Base-by-base conservation (phyloP, 2,329 filamentous ascomycete genomes). In the Ophiognomonia clavigignenti-juglandacearum region DNA sequence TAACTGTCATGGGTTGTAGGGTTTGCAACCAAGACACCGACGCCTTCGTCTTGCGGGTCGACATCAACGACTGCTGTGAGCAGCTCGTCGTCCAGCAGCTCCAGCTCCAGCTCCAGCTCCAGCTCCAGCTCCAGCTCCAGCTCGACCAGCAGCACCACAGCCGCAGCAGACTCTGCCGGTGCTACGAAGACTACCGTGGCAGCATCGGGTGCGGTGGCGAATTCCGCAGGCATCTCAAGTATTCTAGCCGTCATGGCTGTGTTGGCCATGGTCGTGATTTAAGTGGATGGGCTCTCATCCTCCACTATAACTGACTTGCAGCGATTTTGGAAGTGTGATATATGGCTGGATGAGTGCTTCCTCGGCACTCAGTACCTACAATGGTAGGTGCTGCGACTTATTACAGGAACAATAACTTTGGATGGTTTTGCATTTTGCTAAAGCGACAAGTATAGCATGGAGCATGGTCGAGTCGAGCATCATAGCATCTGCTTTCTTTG, bases 1-100 rank as follows among this genome's bases (percentile, higher is more conserved):
- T n/a, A n/a, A n/a, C n/a, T n/a, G n/a, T n/a, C n/a, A n/a, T 32
- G 18, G 29, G 36, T 50, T 22, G 35, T 36, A 66, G 64, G 69
- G 13, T 69, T 72, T 47, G 67, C 68, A 31, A 54, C 59, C 37
- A 67, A 65, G 8, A 52, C 56, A 4, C 47, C 57, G 8, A 55
- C 58, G 4, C 48, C 50, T 4, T 52, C 55, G 6, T 40, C 59
- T 32, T 37, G 45, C 11, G 26, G 36, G 11, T 9, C 24, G 46
- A 32, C 36, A 5, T 31, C 47, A 11, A 46, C 37, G 27, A 34
- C 6, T 26, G 24, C 24, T 10, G 24, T 6, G 6, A 26, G 24
- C 24, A 6, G 24, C 24, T 6, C 24, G 24, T 26, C 39, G n/a
- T n/a, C n/a, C n/a, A n/a, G 32, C 35, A 29, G 35, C 39, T 31